Evolutionary conservation across 2,329 filamentous ascomycete genomes (phyloP), one percentile per base, ranked within the genome.

Genomic region (Pyrenophora tritici-repentis): DNA sequence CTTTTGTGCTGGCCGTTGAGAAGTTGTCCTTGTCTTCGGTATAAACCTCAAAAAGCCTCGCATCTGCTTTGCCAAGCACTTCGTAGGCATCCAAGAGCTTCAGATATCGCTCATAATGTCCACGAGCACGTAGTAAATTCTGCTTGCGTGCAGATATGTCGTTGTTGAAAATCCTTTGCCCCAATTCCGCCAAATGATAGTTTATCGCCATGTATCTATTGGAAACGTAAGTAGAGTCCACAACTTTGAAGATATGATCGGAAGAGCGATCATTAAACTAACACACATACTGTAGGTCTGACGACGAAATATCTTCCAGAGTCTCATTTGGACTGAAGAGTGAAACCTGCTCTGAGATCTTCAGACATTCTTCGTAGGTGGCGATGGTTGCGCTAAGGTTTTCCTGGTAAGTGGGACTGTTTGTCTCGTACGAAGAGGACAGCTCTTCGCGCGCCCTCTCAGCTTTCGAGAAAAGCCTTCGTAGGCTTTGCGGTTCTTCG

Each of bases 291-390:
- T 91, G 90, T 26, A 99, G 77, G 66, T 96, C 87, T n/a, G 83
- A 81, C 1, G 93, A 95, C 12, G 89, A 80, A 26, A 97, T 78
- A 75, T 99, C 94, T 55, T 99, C 94, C 33, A 93, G 75, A 1
- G 84, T 83, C 74, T 99, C 94, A 74, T 99, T 99, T 31, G 86
- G 81, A 62, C 91, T 96, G 81, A 97, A 97, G 45, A 99, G 79
- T 0, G 89, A 87, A 20, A 94, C 79, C 53, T 85, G 81, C 59
- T 84, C 79, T 58, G 90, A 84, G 48, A 89, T 83, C 52, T 83
- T 78, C 51, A 88, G 79, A 72, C 89, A 92, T 71, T 88, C 80
- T 65, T 88, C 80, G 75, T 96, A 93, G 45, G 85, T 82, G 57
- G 82, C 75, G 62, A 96, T 84, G 34, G 89, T 84, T 33, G 80